A percentile compares a stretch with the other conserved stretches of the same genome.
These are phyloP conservation scores for Hymenoscyphus infarciens DNA, from an alignment of 2,329 filamentous ascomycete species.

Conservation along the genomic window DNA sequence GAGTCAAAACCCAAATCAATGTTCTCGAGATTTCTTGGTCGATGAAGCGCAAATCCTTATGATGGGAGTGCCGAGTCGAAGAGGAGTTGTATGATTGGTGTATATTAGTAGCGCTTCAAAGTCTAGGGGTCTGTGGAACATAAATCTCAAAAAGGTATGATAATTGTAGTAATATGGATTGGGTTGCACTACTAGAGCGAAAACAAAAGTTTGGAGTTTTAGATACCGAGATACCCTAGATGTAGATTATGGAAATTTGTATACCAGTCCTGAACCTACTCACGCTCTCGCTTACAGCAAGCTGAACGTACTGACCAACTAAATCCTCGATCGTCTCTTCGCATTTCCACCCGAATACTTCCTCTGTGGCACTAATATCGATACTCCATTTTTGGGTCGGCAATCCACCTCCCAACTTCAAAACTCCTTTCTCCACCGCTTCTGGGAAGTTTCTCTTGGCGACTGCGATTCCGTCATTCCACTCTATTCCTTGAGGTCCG, in stretches of 20 bases:
- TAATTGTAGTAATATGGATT: no score
- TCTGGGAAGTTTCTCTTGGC: conserved; percentile 21
- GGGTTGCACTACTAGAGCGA: no score
- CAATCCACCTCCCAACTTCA: conserved; percentile 15
- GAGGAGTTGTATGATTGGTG: neutral
- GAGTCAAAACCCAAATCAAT: neutral
- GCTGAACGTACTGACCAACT: conserved; percentile 20
- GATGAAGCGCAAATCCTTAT: neutral
- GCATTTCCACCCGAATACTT: conserved; percentile 21
- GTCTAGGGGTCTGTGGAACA: no score
- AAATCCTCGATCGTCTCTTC: conserved; percentile 20
- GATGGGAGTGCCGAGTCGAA: neutral
- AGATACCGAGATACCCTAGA: no score
- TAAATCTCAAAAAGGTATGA: no score
- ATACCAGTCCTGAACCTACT: no score
- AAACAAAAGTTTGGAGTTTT: no score
- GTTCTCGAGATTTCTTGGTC: neutral
- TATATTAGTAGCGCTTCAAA: neutral
- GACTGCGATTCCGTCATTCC: conserved; percentile 24
- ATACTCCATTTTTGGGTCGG: conserved; percentile 11
- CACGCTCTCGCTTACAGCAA: conserved; percentile 13
- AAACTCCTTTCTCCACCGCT: conserved; percentile 23
- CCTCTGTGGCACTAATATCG: conserved; percentile 18
- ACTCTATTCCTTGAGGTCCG: conserved; percentile 16
- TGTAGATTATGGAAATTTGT: neutral